phyloP scores from a whole-genome alignment of 2,329 filamentous ascomycete genomes.

The Epichloe gansuensis region DNA sequence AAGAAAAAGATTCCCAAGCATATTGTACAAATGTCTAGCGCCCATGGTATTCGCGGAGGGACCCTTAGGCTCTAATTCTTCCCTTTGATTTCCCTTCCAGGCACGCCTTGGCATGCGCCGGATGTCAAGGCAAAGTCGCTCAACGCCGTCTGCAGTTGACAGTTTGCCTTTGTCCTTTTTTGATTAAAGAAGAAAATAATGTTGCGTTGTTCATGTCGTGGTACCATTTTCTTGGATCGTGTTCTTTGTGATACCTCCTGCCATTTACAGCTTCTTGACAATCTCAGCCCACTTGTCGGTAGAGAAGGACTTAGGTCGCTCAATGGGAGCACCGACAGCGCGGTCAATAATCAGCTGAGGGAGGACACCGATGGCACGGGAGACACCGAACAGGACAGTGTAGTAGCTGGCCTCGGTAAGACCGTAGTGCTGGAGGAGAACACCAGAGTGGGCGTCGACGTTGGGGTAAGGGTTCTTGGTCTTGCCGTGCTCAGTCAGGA shows the following conservation, averaged over 20 bases:
- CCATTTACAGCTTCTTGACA: slow-evolving; percentile 71
- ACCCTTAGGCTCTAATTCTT: slow-evolving; percentile 8
- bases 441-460: slow-evolving; percentile 97
- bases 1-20: slow-evolving; percentile 8
- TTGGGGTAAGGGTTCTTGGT: slow-evolving; percentile 99
- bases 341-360: slow-evolving; percentile 99
- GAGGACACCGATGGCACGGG: slow-evolving; percentile 93
- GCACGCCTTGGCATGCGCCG: neutral
- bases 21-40: slow-evolving; percentile 15
- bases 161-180: neutral
- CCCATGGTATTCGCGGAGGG: slow-evolving; percentile 10
- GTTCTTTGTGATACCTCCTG: neutral
- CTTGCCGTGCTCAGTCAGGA: slow-evolving; percentile 99
- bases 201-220: neutral
- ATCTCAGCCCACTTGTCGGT: slow-evolving; percentile 95
- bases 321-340: slow-evolving; percentile 89
- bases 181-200: neutral
- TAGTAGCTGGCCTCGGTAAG: slow-evolving; percentile 99
- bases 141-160: neutral
- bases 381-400: slow-evolving; percentile 98
- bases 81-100: neutral
- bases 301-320: slow-evolving; percentile 98
- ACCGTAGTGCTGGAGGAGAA: slow-evolving; percentile 98
- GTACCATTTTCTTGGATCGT: neutral
- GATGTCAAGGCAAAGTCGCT: neutral